These are phyloP conservation scores for Cordia subcordata DNA, from an alignment of 257 asterid genomes.

Conservation along the genomic window DNA sequence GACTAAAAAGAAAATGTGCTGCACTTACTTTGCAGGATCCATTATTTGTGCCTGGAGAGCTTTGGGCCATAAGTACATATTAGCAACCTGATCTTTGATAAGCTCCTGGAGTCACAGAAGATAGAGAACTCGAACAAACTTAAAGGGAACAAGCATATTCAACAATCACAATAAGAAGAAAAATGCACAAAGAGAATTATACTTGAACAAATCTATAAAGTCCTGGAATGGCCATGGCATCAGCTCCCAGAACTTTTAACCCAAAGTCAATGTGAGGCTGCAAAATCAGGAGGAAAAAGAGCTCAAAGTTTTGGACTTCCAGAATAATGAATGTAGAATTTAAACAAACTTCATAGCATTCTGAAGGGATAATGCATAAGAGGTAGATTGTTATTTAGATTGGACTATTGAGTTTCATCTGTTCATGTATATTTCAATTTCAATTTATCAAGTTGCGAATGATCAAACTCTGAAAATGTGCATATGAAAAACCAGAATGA, in stretches of 20 bases:
- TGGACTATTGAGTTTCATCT: too few species aligned
- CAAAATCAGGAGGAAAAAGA: conserved; percentile 4
- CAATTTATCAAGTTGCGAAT: too few species aligned
- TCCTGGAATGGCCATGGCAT: conserved; percentile 95
- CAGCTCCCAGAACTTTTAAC: conserved; percentile 85
- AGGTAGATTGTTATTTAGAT: too few species aligned
- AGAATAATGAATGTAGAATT: neutral
- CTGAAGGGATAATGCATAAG: too few species aligned
- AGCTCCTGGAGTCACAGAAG: conserved; percentile 44
- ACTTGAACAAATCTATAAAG: conserved; percentile 87
- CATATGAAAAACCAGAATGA: too few species aligned
- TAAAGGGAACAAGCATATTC: too few species aligned
- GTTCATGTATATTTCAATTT: too few species aligned
- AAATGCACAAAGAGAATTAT: conserved; percentile 3
- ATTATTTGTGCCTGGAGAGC: conserved; percentile 80
- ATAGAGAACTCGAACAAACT: neutral
- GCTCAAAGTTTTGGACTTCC: neutral
- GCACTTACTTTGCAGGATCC: conserved; percentile 83
- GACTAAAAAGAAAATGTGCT: neutral
- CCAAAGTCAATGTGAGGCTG: conserved; percentile 99
- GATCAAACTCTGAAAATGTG: too few species aligned
- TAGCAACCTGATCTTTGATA: conserved; percentile 87
- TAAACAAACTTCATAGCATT: too few species aligned
- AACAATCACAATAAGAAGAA: neutral
- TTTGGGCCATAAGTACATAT: conserved; percentile 97